phyloP scores from a whole-genome alignment of 2,329 filamentous ascomycete species.

The Alternaria gansuensis region DNA sequence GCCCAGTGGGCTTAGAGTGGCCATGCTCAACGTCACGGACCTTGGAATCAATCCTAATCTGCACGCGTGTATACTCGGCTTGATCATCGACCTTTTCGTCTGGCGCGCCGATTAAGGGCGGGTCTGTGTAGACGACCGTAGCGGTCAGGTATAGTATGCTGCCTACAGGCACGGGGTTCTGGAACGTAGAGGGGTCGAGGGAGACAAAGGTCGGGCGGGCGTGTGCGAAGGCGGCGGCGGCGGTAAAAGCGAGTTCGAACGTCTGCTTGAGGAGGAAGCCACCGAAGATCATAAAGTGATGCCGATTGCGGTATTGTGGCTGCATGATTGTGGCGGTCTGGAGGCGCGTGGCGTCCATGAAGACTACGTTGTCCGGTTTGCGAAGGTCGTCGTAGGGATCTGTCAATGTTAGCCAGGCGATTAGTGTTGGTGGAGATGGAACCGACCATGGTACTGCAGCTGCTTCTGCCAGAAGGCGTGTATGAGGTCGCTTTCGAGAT shows the following conservation, averaged over 20 bases:
- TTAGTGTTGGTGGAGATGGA: background rate
- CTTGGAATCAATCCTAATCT: slow-evolving; percentile 75
- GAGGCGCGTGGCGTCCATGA: slow-evolving; percentile 70
- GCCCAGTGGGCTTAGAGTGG: slow-evolving; percentile 71
- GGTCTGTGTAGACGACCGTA: slow-evolving; percentile 76
- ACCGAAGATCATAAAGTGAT: slow-evolving; percentile 82
- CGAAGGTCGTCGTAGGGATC: slow-evolving; percentile 65
- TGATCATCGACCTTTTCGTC: slow-evolving; percentile 46
- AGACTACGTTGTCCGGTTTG: slow-evolving; percentile 66
- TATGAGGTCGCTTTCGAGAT: slow-evolving; percentile 74
- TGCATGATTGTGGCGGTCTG: slow-evolving; percentile 78
- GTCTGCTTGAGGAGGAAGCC: slow-evolving; percentile 78
- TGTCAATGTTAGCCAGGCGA: slow-evolving; percentile 21
- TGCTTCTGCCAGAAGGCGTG: slow-evolving; percentile 78
- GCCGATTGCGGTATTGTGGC: slow-evolving; percentile 73
- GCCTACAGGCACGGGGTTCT: slow-evolving; percentile 78
- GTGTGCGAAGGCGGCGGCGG: slow-evolving; percentile 74
- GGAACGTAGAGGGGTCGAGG: slow-evolving; percentile 76
- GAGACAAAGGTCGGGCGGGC: slow-evolving; percentile 75
- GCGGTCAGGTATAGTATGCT: slow-evolving; percentile 78
- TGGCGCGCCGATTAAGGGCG: slow-evolving; percentile 57
- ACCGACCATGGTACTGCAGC: slow-evolving; percentile 66
- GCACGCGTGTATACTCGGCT: slow-evolving; percentile 67
- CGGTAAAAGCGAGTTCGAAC: slow-evolving; percentile 79
- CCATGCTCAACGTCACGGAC: slow-evolving; percentile 77